Percentiles rank a stretch among this genome's conserved stretches.
Conservation (phyloP, 345 rosid genomes). For the Pugionium cornutum region DNA sequence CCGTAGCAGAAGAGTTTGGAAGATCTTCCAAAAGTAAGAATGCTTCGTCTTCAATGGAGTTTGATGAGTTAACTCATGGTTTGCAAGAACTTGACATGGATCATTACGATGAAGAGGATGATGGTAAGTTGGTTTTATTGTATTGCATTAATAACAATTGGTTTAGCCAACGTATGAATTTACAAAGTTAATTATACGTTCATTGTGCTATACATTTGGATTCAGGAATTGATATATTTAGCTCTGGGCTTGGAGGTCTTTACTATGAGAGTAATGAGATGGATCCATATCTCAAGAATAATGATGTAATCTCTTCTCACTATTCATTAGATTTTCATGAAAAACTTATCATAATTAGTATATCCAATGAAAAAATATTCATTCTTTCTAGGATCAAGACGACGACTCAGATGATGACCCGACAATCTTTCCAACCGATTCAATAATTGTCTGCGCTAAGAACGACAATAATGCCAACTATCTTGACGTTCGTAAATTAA, state of each 20-base stretch:
- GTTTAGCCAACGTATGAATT: no score
- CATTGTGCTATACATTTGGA: conserved; percentile 19
- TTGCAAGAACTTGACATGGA: conserved; percentile 89
- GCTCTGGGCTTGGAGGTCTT: conserved; percentile 69
- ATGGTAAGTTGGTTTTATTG: conserved; percentile 42
- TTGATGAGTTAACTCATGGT: conserved; percentile 64
- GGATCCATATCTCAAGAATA: conserved; percentile 82
- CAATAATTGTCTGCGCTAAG: conserved; percentile 79
- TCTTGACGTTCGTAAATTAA: conserved; percentile 60
- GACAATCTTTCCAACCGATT: conserved; percentile 62
- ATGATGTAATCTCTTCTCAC: conserved; percentile 48
- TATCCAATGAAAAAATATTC: not conserved
- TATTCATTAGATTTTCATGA: no score
- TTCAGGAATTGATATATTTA: conserved; percentile 69
- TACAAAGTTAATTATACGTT: not conserved
- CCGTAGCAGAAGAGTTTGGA: conserved; percentile 72
- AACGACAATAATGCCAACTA: conserved; percentile 82
- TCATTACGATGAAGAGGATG: conserved; percentile 85
- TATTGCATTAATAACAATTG: no score
- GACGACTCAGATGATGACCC: conserved; percentile 88
- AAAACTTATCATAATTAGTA: not conserved
- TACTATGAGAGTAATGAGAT: conserved; percentile 82
- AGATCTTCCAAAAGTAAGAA: conserved; percentile 49
- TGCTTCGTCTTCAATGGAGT: conserved; percentile 42
- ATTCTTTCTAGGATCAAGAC: conserved; percentile 41